Evolutionary conservation across 202 grass and related monocot genomes (phyloP).

Genomic region (Zoysia matrella): DNA sequence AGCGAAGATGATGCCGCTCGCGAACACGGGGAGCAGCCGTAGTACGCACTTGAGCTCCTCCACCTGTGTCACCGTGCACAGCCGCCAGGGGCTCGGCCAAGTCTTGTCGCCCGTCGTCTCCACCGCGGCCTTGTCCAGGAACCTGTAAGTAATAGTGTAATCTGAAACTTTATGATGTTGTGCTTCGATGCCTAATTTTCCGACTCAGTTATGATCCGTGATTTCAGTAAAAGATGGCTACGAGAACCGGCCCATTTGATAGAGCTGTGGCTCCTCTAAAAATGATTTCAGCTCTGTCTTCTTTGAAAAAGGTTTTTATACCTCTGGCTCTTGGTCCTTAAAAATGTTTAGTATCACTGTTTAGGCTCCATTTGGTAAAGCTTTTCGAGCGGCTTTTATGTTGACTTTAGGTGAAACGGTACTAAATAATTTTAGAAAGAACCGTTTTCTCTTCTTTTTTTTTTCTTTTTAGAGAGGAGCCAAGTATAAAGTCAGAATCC

Average conservation of each 20-base stretch:
- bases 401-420: no score
- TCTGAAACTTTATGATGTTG: neutral
- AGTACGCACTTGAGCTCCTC: slow-evolving; percentile 75
- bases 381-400: no score
- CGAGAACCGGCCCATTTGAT: neutral
- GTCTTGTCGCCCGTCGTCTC: slow-evolving; percentile 38
- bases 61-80: slow-evolving; percentile 89
- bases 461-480: no score
- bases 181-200: neutral
- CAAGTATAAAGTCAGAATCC: no score
- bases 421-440: no score
- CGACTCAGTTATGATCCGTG: neutral
- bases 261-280: no score
- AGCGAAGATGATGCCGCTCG: slow-evolving; percentile 46
- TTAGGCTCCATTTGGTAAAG: no score
- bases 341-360: no score
- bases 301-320: no score
- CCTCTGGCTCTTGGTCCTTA: no score
- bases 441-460: no score
- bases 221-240: neutral
- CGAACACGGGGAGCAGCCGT: slow-evolving; percentile 39
- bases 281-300: no score
- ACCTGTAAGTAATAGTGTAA: slow-evolving; percentile 2
- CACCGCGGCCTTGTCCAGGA: slow-evolving; percentile 63
- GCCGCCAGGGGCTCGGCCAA: slow-evolving; percentile 52